Conservation (phyloP, 768 basidiomycete species). For the Phlegmacium glaucopus region DNA sequence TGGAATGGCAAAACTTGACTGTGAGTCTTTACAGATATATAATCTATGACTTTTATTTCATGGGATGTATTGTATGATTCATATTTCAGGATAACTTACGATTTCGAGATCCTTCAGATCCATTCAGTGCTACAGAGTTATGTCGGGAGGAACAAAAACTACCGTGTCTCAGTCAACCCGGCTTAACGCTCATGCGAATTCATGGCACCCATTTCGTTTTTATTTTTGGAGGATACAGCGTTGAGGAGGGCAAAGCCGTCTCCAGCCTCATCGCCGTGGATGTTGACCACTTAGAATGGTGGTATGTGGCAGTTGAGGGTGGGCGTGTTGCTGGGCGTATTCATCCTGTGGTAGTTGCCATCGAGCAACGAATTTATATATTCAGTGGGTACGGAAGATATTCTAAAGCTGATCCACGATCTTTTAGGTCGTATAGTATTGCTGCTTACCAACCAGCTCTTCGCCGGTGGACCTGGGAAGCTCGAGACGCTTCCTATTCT, state of each 20-base stretch:
- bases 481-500: slow-evolving; percentile 14
- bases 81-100: slow-evolving; percentile 7
- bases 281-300: slow-evolving; percentile 19
- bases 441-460: slow-evolving; percentile 7
- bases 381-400: slow-evolving; percentile 21
- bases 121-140: slow-evolving; percentile 8
- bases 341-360: slow-evolving; percentile 18
- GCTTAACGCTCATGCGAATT: slow-evolving; percentile 13
- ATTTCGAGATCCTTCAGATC: slow-evolving; percentile 10
- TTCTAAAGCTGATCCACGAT: slow-evolving; percentile 1
- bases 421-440: slow-evolving; percentile 17
- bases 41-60: not conserved
- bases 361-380: slow-evolving; percentile 19
- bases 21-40: slow-evolving; percentile 9
- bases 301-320: slow-evolving; percentile 16
- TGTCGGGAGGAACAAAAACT: slow-evolving; percentile 3
- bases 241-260: not conserved
- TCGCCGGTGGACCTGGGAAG: slow-evolving; percentile 18
- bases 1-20: slow-evolving; percentile 23
- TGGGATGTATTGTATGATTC: not conserved
- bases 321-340: slow-evolving; percentile 14
- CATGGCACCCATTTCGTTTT: slow-evolving; percentile 17
- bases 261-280: slow-evolving; percentile 19
- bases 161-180: slow-evolving; percentile 17
- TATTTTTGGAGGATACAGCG: slow-evolving; percentile 26